Percentiles rank a stretch among this genome's conserved stretches.
phyloP scores from a whole-genome alignment of 805 yeast genomes.

The Pachysolen tannophilus region DNA sequence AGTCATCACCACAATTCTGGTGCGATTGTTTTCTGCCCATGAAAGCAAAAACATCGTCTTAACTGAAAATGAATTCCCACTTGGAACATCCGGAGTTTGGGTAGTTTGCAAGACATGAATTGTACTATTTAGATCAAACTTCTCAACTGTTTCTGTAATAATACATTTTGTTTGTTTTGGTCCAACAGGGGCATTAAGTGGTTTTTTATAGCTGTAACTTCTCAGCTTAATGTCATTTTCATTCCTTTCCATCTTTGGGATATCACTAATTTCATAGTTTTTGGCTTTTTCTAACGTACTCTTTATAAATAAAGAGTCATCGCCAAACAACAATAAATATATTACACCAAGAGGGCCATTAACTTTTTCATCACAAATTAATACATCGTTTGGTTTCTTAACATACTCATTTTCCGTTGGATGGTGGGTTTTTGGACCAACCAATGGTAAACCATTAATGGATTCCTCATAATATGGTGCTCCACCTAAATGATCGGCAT shows the following conservation, averaged over 20 bases:
- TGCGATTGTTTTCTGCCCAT: slow-evolving; percentile 55
- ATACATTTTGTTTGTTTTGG: slow-evolving; percentile 68
- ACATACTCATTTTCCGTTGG: slow-evolving; percentile 31
- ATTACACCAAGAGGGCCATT: slow-evolving; percentile 62
- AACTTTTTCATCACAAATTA: slow-evolving; percentile 44
- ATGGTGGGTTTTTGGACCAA: slow-evolving; percentile 30
- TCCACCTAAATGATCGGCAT: neutral
- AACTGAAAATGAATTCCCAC: slow-evolving; percentile 61
- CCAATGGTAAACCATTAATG: slow-evolving; percentile 29
- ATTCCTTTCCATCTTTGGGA: slow-evolving; percentile 29
- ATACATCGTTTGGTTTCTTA: slow-evolving; percentile 40
- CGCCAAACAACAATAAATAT: slow-evolving; percentile 53
- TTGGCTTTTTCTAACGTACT: slow-evolving; percentile 49
- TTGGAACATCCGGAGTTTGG: slow-evolving; percentile 77
- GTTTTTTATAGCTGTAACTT: slow-evolving; percentile 51
- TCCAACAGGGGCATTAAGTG: slow-evolving; percentile 61
- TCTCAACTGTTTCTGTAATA: slow-evolving; percentile 51
- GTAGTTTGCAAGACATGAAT: slow-evolving; percentile 49
- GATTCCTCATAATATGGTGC: slow-evolving; percentile 18
- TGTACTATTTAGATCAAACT: slow-evolving; percentile 37
- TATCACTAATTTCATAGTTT: slow-evolving; percentile 49
- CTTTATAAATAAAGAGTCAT: slow-evolving; percentile 37
- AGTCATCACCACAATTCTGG: slow-evolving; percentile 45
- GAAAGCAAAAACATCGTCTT: slow-evolving; percentile 47
- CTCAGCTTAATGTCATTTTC: slow-evolving; percentile 27